A percentile compares a stretch with the other conserved stretches of the same genome.
Evolutionary conservation across 2,329 filamentous ascomycete genomes (phyloP).

Genomic region (Neonectria faginata): DNA sequence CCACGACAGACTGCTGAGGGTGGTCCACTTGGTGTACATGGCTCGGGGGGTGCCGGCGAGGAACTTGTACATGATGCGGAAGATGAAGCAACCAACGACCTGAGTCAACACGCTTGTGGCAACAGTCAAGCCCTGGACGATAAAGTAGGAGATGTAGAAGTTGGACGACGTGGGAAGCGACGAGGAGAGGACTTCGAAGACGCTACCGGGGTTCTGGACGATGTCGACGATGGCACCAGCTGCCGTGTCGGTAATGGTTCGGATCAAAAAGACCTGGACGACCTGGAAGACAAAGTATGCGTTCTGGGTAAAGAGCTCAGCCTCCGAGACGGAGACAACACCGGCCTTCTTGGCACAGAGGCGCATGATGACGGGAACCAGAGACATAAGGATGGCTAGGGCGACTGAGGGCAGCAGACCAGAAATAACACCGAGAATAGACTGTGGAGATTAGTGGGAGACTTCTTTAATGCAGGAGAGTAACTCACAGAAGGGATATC

Average conservation of each 20-base stretch:
- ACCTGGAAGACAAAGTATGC: constrained; percentile 93
- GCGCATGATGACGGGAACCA: constrained; percentile 77
- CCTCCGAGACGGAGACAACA: constrained; percentile 79
- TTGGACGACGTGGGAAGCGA: constrained; percentile 87
- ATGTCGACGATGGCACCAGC: constrained; percentile 75
- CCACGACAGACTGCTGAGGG: constrained; percentile 77
- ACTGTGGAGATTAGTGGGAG: constrained; percentile 29
- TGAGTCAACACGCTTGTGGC: constrained; percentile 80
- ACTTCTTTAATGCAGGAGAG: not conserved
- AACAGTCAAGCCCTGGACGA: constrained; percentile 84
- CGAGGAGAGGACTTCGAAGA: constrained; percentile 74
- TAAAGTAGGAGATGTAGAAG: constrained; percentile 92
- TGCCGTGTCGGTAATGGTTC: constrained; percentile 84
- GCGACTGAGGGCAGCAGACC: constrained; percentile 84
- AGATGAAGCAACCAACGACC: constrained; percentile 72
- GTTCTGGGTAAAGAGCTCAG: constrained; percentile 92
- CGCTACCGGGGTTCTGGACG: constrained; percentile 68
- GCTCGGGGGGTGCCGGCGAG: constrained; percentile 82
- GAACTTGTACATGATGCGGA: constrained; percentile 75
- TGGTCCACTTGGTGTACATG: constrained; percentile 80
- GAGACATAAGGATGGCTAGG: constrained; percentile 83
- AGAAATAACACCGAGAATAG: constrained; percentile 82
- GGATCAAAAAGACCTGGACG: constrained; percentile 92
- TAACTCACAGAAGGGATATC: constrained; percentile 67
- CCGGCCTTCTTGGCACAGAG: constrained; percentile 81